Conservation (phyloP, 495 filamentous ascomycete species). For the Trichodelitschia bisporula region DNA sequence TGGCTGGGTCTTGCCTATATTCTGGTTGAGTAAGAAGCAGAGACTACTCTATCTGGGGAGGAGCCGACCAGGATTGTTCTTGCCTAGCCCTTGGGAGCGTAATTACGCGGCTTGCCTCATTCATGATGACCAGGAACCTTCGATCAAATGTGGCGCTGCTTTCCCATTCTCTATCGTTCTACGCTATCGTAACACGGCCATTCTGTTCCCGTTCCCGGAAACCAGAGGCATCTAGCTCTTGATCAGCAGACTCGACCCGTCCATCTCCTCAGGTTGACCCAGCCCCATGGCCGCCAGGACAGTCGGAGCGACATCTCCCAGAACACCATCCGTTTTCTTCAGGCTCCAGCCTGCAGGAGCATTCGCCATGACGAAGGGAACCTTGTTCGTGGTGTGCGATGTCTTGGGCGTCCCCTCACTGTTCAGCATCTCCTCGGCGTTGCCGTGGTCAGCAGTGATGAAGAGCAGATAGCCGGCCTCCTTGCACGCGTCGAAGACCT, state of each 20-base stretch:
- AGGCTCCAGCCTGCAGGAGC: conserved; percentile 74
- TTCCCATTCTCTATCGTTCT: no score
- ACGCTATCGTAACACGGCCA: no score
- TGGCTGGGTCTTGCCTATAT: no score
- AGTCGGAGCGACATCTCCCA: conserved; percentile 91
- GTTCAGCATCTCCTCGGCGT: conserved; percentile 98
- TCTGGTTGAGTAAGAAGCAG: no score
- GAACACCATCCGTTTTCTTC: conserved; percentile 62
- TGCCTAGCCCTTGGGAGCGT: no score
- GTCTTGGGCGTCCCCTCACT: conserved; percentile 90
- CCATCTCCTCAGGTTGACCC: conserved; percentile 76
- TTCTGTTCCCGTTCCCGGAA: no score
- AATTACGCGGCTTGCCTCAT: no score
- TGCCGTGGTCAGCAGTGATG: conserved; percentile 85
- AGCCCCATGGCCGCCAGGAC: conserved; percentile 77
- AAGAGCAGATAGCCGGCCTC: conserved; percentile 77
- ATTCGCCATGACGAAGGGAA: conserved; percentile 95
- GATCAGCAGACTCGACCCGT: conserved; percentile 56
- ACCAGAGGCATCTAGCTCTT: conserved; percentile 19
- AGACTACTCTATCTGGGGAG: no score
- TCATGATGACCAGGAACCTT: no score
- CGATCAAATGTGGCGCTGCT: no score
- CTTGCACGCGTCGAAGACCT: conserved; percentile 81
- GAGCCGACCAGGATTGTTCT: no score
- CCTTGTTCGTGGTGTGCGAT: conserved; percentile 89